Evolutionary conservation across 2,329 filamentous ascomycete genomes (phyloP).

Genomic region (Alternaria burnsii): DNA sequence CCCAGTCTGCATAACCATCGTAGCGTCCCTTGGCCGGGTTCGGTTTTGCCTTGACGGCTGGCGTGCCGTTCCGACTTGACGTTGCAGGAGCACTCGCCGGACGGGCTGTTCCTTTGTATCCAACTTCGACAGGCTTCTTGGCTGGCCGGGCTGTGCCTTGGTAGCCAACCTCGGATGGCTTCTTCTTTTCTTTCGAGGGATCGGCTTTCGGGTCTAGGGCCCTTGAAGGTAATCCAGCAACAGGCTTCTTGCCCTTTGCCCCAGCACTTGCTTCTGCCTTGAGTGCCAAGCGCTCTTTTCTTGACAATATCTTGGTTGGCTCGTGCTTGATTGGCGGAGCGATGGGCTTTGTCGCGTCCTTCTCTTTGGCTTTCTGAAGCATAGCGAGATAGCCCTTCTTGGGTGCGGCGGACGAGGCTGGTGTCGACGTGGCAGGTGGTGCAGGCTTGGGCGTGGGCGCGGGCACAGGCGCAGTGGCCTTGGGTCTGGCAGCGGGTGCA

Average conservation of each 20-base stretch:
- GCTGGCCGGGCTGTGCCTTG: conserved; percentile 58
- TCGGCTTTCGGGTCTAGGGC: conserved; percentile 34
- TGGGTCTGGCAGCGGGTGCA: conserved; percentile 26
- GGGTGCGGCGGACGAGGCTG: conserved; percentile 55
- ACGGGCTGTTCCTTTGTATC: conserved; percentile 51
- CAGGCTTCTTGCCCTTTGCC: conserved; percentile 46
- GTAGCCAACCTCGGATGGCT: conserved; percentile 54
- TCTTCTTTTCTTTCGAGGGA: conserved; percentile 46
- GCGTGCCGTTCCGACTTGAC: conserved; percentile 34
- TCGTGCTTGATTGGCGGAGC: conserved; percentile 80
- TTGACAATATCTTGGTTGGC: conserved; percentile 69
- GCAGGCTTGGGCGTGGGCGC: conserved; percentile 32
- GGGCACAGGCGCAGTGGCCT: conserved; percentile 31
- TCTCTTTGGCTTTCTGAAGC: conserved; percentile 74
- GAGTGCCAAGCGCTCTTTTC: conserved; percentile 61
- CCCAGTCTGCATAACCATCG: conserved; percentile 51
- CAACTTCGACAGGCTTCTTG: conserved; percentile 44
- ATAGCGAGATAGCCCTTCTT: conserved; percentile 81
- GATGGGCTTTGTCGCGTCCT: conserved; percentile 54
- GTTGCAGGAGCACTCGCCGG: conserved; percentile 33
- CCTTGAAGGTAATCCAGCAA: conserved; percentile 23
- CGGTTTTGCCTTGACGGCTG: conserved; percentile 42
- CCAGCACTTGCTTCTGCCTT: conserved; percentile 56
- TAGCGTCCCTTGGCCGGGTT: conserved; percentile 45
- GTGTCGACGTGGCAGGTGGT: conserved; percentile 29